These are phyloP conservation scores for Phytophthora palmivora DNA, from an alignment of 352 stramenopile genomes.

Conservation along the genomic window DNA sequence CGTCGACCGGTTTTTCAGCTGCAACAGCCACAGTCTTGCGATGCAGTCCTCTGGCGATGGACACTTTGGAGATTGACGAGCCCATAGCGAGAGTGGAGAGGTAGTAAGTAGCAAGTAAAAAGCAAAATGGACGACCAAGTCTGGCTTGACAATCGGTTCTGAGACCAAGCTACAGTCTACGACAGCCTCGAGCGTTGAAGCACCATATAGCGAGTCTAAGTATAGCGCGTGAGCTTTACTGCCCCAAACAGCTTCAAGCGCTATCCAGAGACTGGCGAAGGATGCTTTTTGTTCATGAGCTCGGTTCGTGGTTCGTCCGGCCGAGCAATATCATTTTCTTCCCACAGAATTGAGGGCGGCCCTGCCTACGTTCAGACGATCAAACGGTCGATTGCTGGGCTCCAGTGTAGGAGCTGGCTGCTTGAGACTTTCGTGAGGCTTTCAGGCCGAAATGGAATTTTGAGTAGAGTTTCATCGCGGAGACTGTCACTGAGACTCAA, in stretches of 20 bases:
- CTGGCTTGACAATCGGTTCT: slow-evolving; percentile 1
- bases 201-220: background rate
- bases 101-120: slow-evolving; percentile 3
- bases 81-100: slow-evolving; percentile 14
- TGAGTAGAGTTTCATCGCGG: background rate
- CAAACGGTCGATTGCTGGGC: slow-evolving; percentile 27
- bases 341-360: slow-evolving; percentile 14
- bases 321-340: slow-evolving; percentile 21
- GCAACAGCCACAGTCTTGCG: slow-evolving; percentile 3
- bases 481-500: slow-evolving; percentile 2
- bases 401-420: background rate
- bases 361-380: slow-evolving; percentile 28
- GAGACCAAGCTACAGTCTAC: background rate
- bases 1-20: slow-evolving; percentile 2
- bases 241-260: slow-evolving; percentile 9
- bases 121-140: slow-evolving; percentile 14
- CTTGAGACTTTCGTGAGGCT: slow-evolving; percentile 1
- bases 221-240: slow-evolving; percentile 17
- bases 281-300: slow-evolving; percentile 16
- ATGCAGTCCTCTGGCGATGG: slow-evolving; percentile 16
- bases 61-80: slow-evolving; percentile 12
- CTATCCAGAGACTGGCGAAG: slow-evolving; percentile 7
- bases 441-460: background rate
- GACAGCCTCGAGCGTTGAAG: slow-evolving; percentile 5
- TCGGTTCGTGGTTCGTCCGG: slow-evolving; percentile 13